Evolutionary conservation across 2,329 filamentous ascomycete genomes (phyloP).

Genomic region (Trichoderma atroviride): DNA sequence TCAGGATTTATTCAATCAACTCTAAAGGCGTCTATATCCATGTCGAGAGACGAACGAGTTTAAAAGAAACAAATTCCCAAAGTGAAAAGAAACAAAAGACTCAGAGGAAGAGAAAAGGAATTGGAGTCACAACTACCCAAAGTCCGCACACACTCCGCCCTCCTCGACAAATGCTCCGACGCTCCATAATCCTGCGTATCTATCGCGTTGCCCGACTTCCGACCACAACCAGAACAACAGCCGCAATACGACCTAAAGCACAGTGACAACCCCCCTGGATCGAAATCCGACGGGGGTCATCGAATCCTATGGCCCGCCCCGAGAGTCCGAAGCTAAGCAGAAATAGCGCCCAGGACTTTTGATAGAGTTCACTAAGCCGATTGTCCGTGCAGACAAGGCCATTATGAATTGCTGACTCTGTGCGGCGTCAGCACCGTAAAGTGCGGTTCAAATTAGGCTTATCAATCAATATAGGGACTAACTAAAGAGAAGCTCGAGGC

Average conservation of each 20-base stretch:
- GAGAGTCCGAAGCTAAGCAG: conserved; percentile 14
- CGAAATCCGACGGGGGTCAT: background rate
- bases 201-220: conserved; percentile 15
- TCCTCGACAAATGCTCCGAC: background rate
- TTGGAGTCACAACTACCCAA: background rate
- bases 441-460: background rate
- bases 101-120: background rate
- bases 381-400: conserved; percentile 6
- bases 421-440: background rate
- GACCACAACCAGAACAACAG: background rate
- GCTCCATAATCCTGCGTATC: background rate
- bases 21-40: background rate
- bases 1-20: background rate
- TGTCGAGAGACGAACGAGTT: background rate
- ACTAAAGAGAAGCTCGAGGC: background rate
- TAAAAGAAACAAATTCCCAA: background rate
- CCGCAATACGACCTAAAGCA: background rate
- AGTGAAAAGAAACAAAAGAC: background rate
- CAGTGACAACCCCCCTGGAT: background rate
- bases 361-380: background rate
- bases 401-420: background rate
- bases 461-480: background rate
- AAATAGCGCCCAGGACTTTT: background rate
- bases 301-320: background rate
- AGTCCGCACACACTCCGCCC: conserved; percentile 15